These are phyloP conservation scores for Salvia hispanica DNA, from an alignment of 257 asterid species.

Conservation along the genomic window DNA sequence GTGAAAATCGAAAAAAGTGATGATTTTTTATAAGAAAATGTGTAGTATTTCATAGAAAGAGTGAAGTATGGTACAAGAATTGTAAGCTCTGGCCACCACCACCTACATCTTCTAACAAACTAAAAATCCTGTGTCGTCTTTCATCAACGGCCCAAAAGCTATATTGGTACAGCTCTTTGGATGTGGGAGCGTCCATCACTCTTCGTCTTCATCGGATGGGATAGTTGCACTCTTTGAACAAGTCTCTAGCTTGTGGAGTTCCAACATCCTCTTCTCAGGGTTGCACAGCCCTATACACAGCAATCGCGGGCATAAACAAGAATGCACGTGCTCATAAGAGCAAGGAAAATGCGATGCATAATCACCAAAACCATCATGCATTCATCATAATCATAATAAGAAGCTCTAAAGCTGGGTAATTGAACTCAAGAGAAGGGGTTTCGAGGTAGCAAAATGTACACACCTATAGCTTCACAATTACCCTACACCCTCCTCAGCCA, in stretches of 20 bases:
- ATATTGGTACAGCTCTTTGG: conserved; percentile 29
- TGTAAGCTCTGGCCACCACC: conserved; percentile 8
- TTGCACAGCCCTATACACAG: conserved; percentile 70
- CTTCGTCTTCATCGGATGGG: conserved; percentile 62
- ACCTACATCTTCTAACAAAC: conserved; percentile 19
- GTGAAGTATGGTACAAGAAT: conserved; percentile 29
- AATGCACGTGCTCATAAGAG: background rate
- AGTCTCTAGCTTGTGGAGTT: conserved; percentile 67
- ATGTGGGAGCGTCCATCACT: background rate
- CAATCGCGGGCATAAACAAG: conserved; percentile 12
- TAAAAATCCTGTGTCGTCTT: conserved; percentile 1
- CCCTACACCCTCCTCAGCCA: too few species aligned
- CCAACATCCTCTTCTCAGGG: conserved; percentile 91
- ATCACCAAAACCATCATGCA: too few species aligned
- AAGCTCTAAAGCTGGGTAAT: background rate
- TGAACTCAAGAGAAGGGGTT: background rate
- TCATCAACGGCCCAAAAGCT: conserved; percentile 13
- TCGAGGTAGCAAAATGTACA: background rate
- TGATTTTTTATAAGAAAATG: background rate
- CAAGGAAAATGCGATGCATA: background rate
- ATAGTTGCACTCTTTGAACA: conserved; percentile 86
- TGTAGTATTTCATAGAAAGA: conserved; percentile 21
- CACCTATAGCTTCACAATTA: too few species aligned
- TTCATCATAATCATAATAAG: too few species aligned
- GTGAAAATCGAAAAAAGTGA: too few species aligned